phyloP scores from a whole-genome alignment of 257 asterid species.

The Ophiorrhiza pumila region DNA sequence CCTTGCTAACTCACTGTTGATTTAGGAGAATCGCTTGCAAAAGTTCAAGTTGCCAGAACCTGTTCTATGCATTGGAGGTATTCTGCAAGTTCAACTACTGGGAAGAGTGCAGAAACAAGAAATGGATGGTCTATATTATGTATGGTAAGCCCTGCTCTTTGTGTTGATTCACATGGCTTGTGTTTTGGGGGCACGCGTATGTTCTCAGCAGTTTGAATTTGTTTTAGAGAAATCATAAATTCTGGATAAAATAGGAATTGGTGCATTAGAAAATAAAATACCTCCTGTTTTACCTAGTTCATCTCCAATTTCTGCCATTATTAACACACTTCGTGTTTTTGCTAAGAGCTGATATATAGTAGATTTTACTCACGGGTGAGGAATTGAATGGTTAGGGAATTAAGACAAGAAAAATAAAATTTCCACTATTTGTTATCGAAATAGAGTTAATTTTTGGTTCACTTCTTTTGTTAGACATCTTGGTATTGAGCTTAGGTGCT shows the following conservation, averaged over 20 bases:
- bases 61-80: slow-evolving; percentile 66
- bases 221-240: too few species aligned
- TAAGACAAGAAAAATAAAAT: too few species aligned
- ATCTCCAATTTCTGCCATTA: neutral
- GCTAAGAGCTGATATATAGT: neutral
- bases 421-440: neutral
- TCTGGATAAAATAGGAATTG: neutral
- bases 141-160: slow-evolving; percentile 47
- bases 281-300: neutral
- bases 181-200: neutral
- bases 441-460: neutral
- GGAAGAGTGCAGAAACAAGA: slow-evolving; percentile 87
- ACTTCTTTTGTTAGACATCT: neutral
- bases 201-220: too few species aligned
- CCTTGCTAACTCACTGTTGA: slow-evolving; percentile 15
- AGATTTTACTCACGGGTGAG: too few species aligned
- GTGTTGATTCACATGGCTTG: neutral
- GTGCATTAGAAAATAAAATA: too few species aligned
- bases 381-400: too few species aligned
- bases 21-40: slow-evolving; percentile 67
- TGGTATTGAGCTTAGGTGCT: too few species aligned
- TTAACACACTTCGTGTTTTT: neutral
- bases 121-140: slow-evolving; percentile 58
- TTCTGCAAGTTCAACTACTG: slow-evolving; percentile 68
- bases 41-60: slow-evolving; percentile 73